Base-by-base conservation (phyloP, 805 yeast species). In the Yamadazyma laniorum region DNA sequence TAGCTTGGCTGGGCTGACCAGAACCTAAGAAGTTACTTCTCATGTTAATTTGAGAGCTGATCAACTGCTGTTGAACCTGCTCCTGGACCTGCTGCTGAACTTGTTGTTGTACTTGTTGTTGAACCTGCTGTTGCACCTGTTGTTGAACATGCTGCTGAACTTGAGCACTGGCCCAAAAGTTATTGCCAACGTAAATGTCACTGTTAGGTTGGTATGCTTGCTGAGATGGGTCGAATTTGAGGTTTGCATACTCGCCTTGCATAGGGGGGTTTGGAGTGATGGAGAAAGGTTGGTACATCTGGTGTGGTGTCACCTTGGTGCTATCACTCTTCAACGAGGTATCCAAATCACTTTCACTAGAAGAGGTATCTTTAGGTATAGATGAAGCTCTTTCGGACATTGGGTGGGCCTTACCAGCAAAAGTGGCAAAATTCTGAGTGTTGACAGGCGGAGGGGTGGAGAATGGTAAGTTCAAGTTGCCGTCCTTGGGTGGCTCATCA, bases 371-470 rank as follows among this genome's bases (percentile, higher is more conserved):
- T 28, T 29, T 35, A 6, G 34, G 17, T 2, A 29, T 22, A 21
- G 23, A 21, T 7, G 23, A 21, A 9, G 6, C 9, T 21, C 23
- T 21, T 9, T 21, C 23, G 9, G 23, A 9, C 23, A 21, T 21
- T n/a, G n/a, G n/a, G n/a, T n/a, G n/a, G 23, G 23, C 23, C 16
- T 18, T 25, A 6, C 19, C 35, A 5, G n/a, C 18, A 23, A 32
- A 32, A 17, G 14, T 32, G 14, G 29, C 9, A 33, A 34, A 39
- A 18, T 26, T 25, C 9, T 29, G 40, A 26, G 43, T 43, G 22
- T 27, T 37, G 11, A 33, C 42, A 6, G 55, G 53, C 1, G 56
- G 63, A 11, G 59, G 56, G 4, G 55, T 48, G 16, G 57, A 44
- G 32, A 56, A 55, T 11, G 59, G 58, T 13, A 49, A 34, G 18